phyloP scores from a whole-genome alignment of 306 rosid species.

The Quercus glauca region DNA sequence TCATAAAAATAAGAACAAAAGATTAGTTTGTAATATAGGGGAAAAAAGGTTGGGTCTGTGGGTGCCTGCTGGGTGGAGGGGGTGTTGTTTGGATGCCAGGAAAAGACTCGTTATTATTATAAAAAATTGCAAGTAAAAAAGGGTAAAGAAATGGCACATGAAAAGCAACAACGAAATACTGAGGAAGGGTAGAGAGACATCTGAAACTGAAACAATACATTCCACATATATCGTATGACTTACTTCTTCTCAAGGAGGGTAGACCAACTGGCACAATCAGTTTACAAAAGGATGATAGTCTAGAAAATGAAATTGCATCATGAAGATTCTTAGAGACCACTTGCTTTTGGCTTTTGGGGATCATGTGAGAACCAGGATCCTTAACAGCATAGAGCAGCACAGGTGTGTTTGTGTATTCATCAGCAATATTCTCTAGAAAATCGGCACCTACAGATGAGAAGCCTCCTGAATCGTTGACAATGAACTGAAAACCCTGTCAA shows the following conservation, averaged over 20 bases:
- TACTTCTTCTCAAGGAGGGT: slow-evolving; percentile 69
- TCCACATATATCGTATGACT: slow-evolving; percentile 22
- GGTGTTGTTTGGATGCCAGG: background rate
- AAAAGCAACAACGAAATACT: slow-evolving; percentile 16
- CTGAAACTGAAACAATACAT: background rate
- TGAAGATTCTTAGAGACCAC: slow-evolving; percentile 63
- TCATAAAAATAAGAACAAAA: slow-evolving; percentile 21
- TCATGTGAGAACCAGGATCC: slow-evolving; percentile 40
- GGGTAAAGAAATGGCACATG: slow-evolving; percentile 8
- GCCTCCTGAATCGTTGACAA: slow-evolving; percentile 84
- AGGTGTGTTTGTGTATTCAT: slow-evolving; percentile 73
- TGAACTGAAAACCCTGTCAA: slow-evolving; percentile 84
- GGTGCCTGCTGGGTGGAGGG: background rate
- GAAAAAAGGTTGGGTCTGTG: background rate
- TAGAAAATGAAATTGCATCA: slow-evolving; percentile 80
- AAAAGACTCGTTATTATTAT: too few species aligned
- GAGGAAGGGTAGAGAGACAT: slow-evolving; percentile 12
- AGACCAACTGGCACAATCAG: slow-evolving; percentile 79
- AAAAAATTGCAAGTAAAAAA: background rate
- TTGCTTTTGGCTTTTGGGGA: slow-evolving; percentile 54
- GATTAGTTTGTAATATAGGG: slow-evolving; percentile 16
- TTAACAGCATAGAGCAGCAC: slow-evolving; percentile 64
- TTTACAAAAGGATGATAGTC: slow-evolving; percentile 68
- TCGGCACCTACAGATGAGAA: slow-evolving; percentile 82
- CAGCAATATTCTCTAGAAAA: slow-evolving; percentile 74